Evolutionary conservation across 129 eudicot genomes (phyloP), one percentile per base, ranked within the genome.

Genomic region (Flaveria linearis): DNA sequence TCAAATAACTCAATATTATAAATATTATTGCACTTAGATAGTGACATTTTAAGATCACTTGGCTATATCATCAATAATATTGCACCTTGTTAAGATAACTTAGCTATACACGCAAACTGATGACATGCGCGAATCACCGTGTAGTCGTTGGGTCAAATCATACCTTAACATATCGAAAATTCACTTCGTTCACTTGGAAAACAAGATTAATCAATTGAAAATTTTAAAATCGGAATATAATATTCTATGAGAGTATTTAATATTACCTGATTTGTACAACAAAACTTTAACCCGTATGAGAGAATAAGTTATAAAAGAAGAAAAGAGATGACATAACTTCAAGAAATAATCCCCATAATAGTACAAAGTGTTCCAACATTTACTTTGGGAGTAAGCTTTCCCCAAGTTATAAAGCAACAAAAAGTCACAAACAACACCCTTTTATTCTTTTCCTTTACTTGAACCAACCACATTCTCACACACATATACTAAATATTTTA

Each of bases 311-410:
- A 55, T 45, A 26, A 36, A 60, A 49, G 71, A 71, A 26, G 77
- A 49, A 71, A 71, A 79, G 66, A 42, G 74, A n/a, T 47, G 12
- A 76, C 64, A 47, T 49, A 22, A 47, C 7, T 57, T 74, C 68
- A 28, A 20, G 20, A 51, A 22, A 20, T 43, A 43, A 56, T 45
- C 14, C 57, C 62, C 61, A 17, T 16, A 30, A 58, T 49, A 67
- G 70, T 63, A 60, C 51, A 75, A 41, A 65, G 77, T 51, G 79
- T 70, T 81, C 78, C 77, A 51, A 77, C 75, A 57, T 76, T 82
- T 78, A 76, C 81, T 81, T 77, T 72, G 81, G 39, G 75, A 76
- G 65, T 65, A 80, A 72, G 87, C 88, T 84, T 80, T 83, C 83
- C 79, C 82, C 80, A 26, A 69, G 72, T 8, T 23, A 50, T 61